A percentile compares a stretch with the other conserved stretches of the same genome.
Evolutionary conservation across 108 stramenopile species (phyloP).

Genomic region (Cyclotella atomus): DNA sequence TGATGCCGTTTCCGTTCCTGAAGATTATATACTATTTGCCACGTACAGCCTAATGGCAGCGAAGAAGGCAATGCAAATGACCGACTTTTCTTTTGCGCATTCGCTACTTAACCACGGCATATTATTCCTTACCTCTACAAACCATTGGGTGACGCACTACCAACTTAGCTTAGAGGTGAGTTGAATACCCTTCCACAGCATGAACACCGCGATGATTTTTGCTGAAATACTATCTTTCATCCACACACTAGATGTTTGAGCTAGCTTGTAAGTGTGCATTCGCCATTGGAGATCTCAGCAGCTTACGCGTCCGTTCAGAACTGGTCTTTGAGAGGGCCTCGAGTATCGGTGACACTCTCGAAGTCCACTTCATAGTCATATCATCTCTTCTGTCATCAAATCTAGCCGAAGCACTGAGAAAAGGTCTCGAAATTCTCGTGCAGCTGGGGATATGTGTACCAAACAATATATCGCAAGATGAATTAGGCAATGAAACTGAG

Average conservation of each 20-base stretch:
- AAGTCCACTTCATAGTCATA: not conserved
- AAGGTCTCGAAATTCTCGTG: not conserved
- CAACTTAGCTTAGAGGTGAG: too few relatives aligned
- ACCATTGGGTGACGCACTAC: too few relatives aligned
- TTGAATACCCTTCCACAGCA: too few relatives aligned
- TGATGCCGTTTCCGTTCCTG: not conserved
- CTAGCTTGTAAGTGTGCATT: not conserved
- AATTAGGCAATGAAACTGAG: not conserved
- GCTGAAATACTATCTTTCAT: slow-evolving; percentile 16
- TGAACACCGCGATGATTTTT: slow-evolving; percentile 24
- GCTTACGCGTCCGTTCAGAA: not conserved
- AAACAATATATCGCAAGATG: not conserved
- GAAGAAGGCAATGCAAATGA: slow-evolving; percentile 18
- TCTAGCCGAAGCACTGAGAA: slow-evolving; percentile 5
- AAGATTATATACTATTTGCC: slow-evolving; percentile 3
- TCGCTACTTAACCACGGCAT: slow-evolving; percentile 28
- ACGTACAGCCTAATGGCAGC: slow-evolving; percentile 16
- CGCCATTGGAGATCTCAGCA: not conserved
- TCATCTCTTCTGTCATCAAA: not conserved
- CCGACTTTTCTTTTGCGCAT: slow-evolving; percentile 13
- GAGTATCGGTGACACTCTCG: slow-evolving; percentile 22
- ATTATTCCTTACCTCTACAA: not conserved
- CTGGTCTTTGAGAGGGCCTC: slow-evolving; percentile 2
- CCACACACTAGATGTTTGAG: slow-evolving; percentile 25
- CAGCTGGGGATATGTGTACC: slow-evolving; percentile 19